A percentile compares a stretch with the other conserved stretches of the same genome.
Conservation (phyloP, 2,329 filamentous ascomycete species). For the Fusarium piperis region DNA sequence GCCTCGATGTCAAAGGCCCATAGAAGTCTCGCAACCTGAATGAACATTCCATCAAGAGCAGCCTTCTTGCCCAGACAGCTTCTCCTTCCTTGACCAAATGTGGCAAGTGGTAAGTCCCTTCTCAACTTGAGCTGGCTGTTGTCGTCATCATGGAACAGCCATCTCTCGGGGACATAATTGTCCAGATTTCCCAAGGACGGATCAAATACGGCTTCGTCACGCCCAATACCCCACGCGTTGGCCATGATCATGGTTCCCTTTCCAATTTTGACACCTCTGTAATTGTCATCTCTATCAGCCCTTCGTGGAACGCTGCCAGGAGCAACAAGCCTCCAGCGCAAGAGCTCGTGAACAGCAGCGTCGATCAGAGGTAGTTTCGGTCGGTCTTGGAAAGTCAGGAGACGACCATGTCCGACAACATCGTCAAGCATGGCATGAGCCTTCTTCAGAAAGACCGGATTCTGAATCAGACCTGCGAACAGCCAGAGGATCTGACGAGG, state of each 20-base stretch:
- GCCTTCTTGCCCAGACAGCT: conserved; percentile 52
- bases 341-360: neutral
- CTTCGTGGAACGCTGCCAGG: conserved; percentile 35
- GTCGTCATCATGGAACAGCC: neutral
- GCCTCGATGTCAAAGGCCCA: conserved; percentile 58
- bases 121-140: neutral
- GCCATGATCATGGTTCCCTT: conserved; percentile 53
- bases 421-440: neutral
- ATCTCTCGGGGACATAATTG: neutral
- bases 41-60: conserved; percentile 50
- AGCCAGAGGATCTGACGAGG: neutral
- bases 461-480: neutral
- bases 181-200: conserved; percentile 28
- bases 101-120: neutral
- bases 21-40: conserved; percentile 48
- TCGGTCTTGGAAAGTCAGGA: neutral
- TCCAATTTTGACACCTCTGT: conserved; percentile 24
- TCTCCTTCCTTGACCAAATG: conserved; percentile 5
- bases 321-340: conserved; percentile 5
- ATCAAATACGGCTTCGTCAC: conserved; percentile 53
- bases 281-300: conserved; percentile 47
- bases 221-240: conserved; percentile 51
- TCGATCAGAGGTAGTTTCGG: neutral
- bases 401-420: neutral
- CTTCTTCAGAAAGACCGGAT: neutral